A percentile compares a stretch with the other conserved stretches of the same genome.
phyloP scores from a whole-genome alignment of 306 rosid genomes.

The Quercus alba region DNA sequence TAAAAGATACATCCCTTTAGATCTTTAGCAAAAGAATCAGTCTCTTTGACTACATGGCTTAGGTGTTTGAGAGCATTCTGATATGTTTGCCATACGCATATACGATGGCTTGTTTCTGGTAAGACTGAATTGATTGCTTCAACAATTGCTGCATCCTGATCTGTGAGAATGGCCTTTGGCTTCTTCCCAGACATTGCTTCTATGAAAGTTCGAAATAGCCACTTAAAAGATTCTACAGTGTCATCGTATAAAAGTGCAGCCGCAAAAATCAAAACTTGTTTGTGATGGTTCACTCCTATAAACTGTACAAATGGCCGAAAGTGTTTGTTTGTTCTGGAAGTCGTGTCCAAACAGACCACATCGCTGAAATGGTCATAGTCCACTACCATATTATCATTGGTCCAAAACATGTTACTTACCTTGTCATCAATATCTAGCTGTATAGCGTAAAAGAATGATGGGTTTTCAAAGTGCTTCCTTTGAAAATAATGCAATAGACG shows the following conservation, averaged over 20 bases:
- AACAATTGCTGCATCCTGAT: conserved; percentile 55
- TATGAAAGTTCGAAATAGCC: conserved; percentile 50
- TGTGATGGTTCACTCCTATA: conserved; percentile 60
- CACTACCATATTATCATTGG: conserved; percentile 57
- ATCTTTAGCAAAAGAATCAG: conserved; percentile 45
- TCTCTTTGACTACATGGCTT: conserved; percentile 39
- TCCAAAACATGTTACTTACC: conserved; percentile 62
- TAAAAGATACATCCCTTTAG: conserved; percentile 51
- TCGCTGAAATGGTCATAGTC: conserved; percentile 62
- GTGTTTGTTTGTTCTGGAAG: conserved; percentile 39
- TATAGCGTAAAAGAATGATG: conserved; percentile 42
- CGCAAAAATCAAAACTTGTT: conserved; percentile 48
- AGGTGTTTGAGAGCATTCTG: conserved; percentile 57
- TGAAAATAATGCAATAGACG: conserved; percentile 58
- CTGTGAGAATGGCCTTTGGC: conserved; percentile 58
- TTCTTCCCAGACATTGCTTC: conserved; percentile 53
- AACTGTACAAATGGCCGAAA: conserved; percentile 57
- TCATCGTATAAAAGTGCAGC: conserved; percentile 55
- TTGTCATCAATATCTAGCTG: conserved; percentile 67
- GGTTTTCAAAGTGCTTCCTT: conserved; percentile 65
- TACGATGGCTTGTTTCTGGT: conserved; percentile 40
- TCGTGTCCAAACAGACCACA: conserved; percentile 54
- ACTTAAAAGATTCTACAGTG: conserved; percentile 49
- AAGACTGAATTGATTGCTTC: conserved; percentile 51
- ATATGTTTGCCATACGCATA: conserved; percentile 61